Evolutionary conservation across 305 asterid genomes (phyloP), one percentile per base, ranked within the genome.

Genomic region (Solanum hybrid): DNA sequence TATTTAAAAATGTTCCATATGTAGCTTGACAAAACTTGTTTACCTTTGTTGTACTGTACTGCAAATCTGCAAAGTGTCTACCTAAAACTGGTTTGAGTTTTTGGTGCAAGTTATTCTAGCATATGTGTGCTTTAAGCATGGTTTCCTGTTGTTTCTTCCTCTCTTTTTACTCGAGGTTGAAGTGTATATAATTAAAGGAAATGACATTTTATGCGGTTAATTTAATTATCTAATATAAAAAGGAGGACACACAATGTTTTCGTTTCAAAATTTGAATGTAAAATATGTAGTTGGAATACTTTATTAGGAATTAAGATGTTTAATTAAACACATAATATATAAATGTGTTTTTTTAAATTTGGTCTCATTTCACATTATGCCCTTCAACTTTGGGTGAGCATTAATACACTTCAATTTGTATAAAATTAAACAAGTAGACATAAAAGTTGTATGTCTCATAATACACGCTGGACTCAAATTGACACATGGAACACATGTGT

Each of bases 181-280:
- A 2, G 8, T 2, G 33, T n/a, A n/a, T 11, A 24, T 69, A 69
- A 26, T 69, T 11, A 11, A 24, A 69, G 31, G 16, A 69, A 69
- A 5, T 69, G 76, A 69, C 76, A 69, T 69, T 69, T 11, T 69
- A 69, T 24, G 14, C 0, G 18, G 33, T 11, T 69, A n/a, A 0
- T 8, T 64, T 64, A 64, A 10, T 4, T n/a, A 9, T 64, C 28
- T 64, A n/a, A 22, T 64, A 9, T n/a, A 2, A 10, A 8, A 57
- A 61, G 8, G 26, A 20, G 71, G 5, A 3, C 0, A 8, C 4
- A 6, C 26, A 20, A 61, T 61, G 11, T 61, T 20, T 8, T 14
- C 8, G 8, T 46, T 64, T 4, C 1, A 11, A 71, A 67, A 67
- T 67, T 22, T 2, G 14, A n/a, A n/a, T 0, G 1, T 20, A 2